These are phyloP conservation scores for Leishmania tarentolae DNA, from an alignment of 208 protist genomes.

Conservation along the genomic window DNA sequence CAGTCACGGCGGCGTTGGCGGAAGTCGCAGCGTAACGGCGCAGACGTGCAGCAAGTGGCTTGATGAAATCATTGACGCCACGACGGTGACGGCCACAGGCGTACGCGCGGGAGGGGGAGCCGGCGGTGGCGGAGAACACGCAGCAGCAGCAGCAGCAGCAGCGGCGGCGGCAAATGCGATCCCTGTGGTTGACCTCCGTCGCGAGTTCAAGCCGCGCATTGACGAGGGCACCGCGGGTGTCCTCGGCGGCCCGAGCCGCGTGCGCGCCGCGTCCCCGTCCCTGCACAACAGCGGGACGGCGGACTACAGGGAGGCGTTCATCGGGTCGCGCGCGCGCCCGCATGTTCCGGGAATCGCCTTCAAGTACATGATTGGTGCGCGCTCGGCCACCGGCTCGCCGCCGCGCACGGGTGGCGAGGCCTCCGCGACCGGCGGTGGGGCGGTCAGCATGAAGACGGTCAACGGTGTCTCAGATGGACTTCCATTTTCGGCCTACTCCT, in stretches of 20 bases:
- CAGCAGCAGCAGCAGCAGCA: constrained; percentile 3
- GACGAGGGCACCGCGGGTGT: not conserved
- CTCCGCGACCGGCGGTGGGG: not conserved
- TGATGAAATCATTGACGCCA: constrained; percentile 39
- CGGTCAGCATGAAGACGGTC: constrained; percentile 10
- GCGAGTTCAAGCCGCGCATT: constrained; percentile 45
- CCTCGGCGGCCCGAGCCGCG: not conserved
- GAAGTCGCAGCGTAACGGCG: constrained; percentile 16
- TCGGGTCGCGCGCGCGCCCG: constrained; percentile 36
- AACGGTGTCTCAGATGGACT: constrained; percentile 35
- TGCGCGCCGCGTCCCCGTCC: constrained; percentile 3
- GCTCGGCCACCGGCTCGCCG: constrained; percentile 25
- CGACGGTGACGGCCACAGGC: constrained; percentile 25
- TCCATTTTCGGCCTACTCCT: constrained; percentile 59
- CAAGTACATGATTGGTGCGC: constrained; percentile 40
- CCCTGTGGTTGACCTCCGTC: constrained; percentile 63
- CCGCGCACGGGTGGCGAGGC: constrained; percentile 9
- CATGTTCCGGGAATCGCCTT: constrained; percentile 43
- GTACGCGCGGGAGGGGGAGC: constrained; percentile 11
- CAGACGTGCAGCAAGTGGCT: constrained; percentile 26
- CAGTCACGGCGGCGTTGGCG: constrained; percentile 9
- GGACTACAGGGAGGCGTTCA: constrained; percentile 28
- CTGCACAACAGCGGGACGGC: constrained; percentile 2
- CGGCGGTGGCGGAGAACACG: constrained; percentile 7
- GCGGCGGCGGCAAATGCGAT: constrained; percentile 20